A percentile compares a stretch with the other conserved stretches of the same genome.
Conservation (phyloP, 2,329 filamentous ascomycete species). For the Cadophora sp. region DNA sequence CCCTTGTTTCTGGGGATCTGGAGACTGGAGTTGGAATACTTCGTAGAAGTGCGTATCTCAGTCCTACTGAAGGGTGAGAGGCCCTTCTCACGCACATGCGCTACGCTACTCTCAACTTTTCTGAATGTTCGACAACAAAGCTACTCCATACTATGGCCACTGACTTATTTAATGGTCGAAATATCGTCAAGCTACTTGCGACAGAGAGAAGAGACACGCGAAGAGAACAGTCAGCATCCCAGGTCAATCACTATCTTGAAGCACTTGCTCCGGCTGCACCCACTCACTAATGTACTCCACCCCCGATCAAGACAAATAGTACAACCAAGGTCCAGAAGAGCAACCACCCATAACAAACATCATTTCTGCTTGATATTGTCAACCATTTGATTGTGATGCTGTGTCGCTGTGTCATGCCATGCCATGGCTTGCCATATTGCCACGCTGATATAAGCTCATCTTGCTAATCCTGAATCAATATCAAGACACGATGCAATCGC, state of each 20-base stretch:
- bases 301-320: too few species aligned
- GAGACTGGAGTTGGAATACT: neutral
- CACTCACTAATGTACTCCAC: too few species aligned
- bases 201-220: neutral
- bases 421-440: neutral
- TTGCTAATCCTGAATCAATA: conserved; percentile 10
- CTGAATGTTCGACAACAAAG: neutral
- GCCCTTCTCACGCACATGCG: too few species aligned
- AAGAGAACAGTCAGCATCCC: neutral
- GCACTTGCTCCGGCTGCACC: too few species aligned
- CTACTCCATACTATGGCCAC: too few species aligned
- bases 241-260: too few species aligned
- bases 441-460: conserved; percentile 14
- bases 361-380: neutral
- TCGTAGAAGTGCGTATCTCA: neutral
- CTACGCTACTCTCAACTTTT: too few species aligned
- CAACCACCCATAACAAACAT: too few species aligned
- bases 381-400: neutral
- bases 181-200: neutral
- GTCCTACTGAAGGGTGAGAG: neutral
- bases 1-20: conserved; percentile 13
- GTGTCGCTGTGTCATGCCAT: too few species aligned
- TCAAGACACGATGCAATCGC: conserved; percentile 7
- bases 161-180: neutral
- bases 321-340: too few species aligned